Conservation (phyloP, 345 rosid genomes). For the Arabis alpina region DNA sequence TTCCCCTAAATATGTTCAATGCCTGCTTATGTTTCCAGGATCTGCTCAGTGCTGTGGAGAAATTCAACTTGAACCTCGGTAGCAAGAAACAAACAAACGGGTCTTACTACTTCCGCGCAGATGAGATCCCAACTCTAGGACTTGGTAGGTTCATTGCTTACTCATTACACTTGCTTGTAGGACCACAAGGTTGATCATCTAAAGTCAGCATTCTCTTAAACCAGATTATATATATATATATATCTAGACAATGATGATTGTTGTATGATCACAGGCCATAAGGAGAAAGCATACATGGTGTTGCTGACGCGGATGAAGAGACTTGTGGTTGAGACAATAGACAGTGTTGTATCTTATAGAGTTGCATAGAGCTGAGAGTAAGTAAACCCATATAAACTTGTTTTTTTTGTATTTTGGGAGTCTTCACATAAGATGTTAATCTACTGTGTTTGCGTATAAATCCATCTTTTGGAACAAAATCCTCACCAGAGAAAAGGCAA, state of each 20-base stretch:
- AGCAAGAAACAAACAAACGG: constrained; percentile 52
- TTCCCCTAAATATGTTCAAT: not conserved
- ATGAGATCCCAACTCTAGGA: constrained; percentile 68
- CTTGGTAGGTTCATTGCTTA: constrained; percentile 52
- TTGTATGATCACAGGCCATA: constrained; percentile 52
- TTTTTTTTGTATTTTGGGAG: not conserved
- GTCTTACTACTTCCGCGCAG: constrained; percentile 54
- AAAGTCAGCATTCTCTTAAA: not conserved
- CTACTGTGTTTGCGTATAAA: not conserved
- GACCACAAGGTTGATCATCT: constrained; percentile 9
- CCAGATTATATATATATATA: not conserved
- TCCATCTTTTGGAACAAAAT: not conserved
- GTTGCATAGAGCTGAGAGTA: constrained; percentile 33
- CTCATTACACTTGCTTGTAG: constrained; percentile 8
- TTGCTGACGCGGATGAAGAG: constrained; percentile 67
- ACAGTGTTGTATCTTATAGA: constrained; percentile 61
- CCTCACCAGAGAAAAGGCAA: not conserved
- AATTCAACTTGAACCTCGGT: constrained; percentile 61
- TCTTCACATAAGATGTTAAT: not conserved
- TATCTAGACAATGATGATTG: constrained; percentile 25
- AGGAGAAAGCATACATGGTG: constrained; percentile 64
- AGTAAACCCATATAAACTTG: not conserved
- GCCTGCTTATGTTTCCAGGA: constrained; percentile 54
- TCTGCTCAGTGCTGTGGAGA: constrained; percentile 67
- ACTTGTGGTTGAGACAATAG: constrained; percentile 63